Conservation (phyloP, 202 grass and related monocot species). For the Schoenoplectus tabernaemontani region DNA sequence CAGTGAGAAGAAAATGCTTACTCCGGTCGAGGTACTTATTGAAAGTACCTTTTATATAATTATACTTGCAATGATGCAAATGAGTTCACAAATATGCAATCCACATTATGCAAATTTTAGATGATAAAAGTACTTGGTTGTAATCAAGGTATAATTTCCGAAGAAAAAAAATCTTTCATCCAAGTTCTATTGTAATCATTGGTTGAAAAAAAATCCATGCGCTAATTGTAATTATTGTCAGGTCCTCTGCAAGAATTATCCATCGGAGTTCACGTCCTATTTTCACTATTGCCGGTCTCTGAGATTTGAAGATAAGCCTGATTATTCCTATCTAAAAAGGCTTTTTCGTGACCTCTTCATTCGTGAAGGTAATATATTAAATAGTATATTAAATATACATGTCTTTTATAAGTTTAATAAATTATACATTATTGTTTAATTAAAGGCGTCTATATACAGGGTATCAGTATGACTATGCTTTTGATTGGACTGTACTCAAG, state of each 20-base stretch:
- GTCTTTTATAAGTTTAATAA: neutral
- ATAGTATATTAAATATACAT: neutral
- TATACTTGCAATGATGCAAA: no score
- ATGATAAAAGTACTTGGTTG: neutral
- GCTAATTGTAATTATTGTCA: constrained; percentile 30
- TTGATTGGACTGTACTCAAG: constrained; percentile 81
- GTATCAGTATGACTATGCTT: constrained; percentile 83
- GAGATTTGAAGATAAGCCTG: constrained; percentile 91
- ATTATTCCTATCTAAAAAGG: constrained; percentile 78
- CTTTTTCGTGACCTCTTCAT: constrained; percentile 68
- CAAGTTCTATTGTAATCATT: neutral
- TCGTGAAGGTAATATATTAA: constrained; percentile 72
- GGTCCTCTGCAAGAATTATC: constrained; percentile 80
- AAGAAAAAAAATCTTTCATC: neutral
- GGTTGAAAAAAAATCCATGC: constrained; percentile 1
- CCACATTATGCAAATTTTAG: neutral
- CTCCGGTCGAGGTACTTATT: constrained; percentile 69
- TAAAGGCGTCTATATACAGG: constrained; percentile 41
- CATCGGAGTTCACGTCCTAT: constrained; percentile 70
- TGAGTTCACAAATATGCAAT: neutral
- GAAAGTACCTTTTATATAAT: no score
- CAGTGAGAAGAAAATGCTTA: constrained; percentile 98
- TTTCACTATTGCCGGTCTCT: constrained; percentile 95
- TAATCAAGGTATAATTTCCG: neutral
- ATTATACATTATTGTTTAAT: constrained; percentile 22